Evolutionary conservation across 78 protist species (phyloP), one percentile per base, ranked within the genome.

Genomic region (Corallochytrium limacisporum): DNA sequence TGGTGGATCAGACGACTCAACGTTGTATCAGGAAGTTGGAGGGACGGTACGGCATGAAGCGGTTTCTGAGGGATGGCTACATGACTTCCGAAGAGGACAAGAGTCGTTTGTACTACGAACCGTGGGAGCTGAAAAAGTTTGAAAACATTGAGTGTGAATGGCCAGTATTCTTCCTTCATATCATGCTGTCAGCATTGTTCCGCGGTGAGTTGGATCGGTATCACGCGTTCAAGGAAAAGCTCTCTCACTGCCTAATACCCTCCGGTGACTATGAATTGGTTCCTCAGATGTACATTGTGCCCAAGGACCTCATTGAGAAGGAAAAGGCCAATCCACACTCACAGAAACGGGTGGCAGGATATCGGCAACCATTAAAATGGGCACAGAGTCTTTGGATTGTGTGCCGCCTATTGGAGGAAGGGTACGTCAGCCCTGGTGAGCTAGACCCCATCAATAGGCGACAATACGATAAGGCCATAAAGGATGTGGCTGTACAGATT

Each of bases 81-180:
- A 47, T 26, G 55, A 72, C 77, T 7, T 55, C 43, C 36, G 31
- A 60, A 24, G 77, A 72, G 66, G 51, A 69, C 63, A 22, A 44
- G 9, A 3, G n/a, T 3, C 76, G 76, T 18, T 24, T 70, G 9
- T 51, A 70, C 56, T 70, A 70, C 32, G 76, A 70, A 38, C 65
- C 65, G 12, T 65, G 67, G 8, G 76, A 70, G 56, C 51, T 70
- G 37, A 8, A 47, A 6, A 39, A 7, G 1, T 70, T 70, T 18
- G 76, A 70, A 10, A 42, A 24, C n/a, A 70, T 70, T 16, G 76
- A 70, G 43, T 70, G 76, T 39, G 68, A 70, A 26, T 70, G 76
- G 76, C 76, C 76, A 4, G 22, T 70, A 47, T 70, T 70, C 31
- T 70, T 40, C 53, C 12, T 38, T 35, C 57, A 39, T 26, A 16